These are phyloP conservation scores for Lachancea cidri DNA, from an alignment of 805 yeast genomes.

Conservation along the genomic window DNA sequence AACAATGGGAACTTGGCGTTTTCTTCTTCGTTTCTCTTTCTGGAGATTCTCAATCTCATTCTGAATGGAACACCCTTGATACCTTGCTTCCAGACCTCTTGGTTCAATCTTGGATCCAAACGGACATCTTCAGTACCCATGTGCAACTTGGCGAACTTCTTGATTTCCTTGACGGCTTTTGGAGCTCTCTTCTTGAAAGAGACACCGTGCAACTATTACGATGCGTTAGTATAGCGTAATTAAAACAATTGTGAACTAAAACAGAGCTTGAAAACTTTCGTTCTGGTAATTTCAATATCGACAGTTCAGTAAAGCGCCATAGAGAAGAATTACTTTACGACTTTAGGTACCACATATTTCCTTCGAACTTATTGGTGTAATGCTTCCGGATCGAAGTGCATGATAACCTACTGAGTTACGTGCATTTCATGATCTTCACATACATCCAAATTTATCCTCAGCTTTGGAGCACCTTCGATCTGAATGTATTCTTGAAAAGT, in stretches of 20 bases:
- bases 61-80: slow-evolving; percentile 98
- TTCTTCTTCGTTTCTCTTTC: slow-evolving; percentile 99
- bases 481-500: not conserved
- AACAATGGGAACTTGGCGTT: slow-evolving; percentile 96
- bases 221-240: not conserved
- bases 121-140: slow-evolving; percentile 99
- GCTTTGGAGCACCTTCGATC: too few species aligned
- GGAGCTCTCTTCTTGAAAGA: slow-evolving; percentile 99
- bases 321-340: too few species aligned
- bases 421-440: too few species aligned
- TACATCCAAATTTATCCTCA: too few species aligned
- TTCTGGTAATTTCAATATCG: too few species aligned
- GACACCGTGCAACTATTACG: slow-evolving; percentile 83
- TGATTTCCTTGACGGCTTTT: slow-evolving; percentile 98
- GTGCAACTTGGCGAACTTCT: slow-evolving; percentile 96
- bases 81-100: slow-evolving; percentile 99
- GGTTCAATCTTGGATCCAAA: slow-evolving; percentile 97
- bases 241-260: too few species aligned
- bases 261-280: too few species aligned
- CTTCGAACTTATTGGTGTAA: too few species aligned
- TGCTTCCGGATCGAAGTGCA: too few species aligned
- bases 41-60: slow-evolving; percentile 96
- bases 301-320: too few species aligned
- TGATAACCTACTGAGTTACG: too few species aligned
- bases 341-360: too few species aligned